Evolutionary conservation across 306 rosid genomes (phyloP).

Genomic region (Trifolium repens): DNA sequence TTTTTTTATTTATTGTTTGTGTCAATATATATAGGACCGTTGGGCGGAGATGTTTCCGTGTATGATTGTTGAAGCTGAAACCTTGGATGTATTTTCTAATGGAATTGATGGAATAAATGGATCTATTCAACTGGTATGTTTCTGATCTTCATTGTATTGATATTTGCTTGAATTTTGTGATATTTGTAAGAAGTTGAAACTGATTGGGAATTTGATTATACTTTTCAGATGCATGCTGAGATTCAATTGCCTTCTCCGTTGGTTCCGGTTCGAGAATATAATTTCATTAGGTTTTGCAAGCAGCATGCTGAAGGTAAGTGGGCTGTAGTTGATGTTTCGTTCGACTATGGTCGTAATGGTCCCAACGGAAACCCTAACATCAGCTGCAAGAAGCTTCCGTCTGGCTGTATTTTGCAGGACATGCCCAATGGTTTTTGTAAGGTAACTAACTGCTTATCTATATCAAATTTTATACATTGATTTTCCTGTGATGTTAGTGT

Average conservation of each 20-base stretch:
- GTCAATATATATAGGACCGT: slow-evolving; percentile 53
- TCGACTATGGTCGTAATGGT: slow-evolving; percentile 57
- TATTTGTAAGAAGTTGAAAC: background rate
- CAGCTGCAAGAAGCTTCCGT: slow-evolving; percentile 78
- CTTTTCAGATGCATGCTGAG: slow-evolving; percentile 79
- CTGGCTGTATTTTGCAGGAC: slow-evolving; percentile 83
- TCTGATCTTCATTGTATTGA: background rate
- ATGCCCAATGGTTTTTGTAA: slow-evolving; percentile 72
- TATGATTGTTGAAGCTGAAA: slow-evolving; percentile 62
- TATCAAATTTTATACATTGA: no score
- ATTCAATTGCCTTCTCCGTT: slow-evolving; percentile 81
- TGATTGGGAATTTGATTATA: slow-evolving; percentile 7
- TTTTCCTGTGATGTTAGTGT: no score
- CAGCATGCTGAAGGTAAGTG: slow-evolving; percentile 78
- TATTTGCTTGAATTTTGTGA: background rate
- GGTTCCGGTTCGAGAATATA: slow-evolving; percentile 70
- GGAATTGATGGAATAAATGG: slow-evolving; percentile 72
- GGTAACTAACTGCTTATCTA: slow-evolving; percentile 47
- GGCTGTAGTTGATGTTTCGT: slow-evolving; percentile 82
- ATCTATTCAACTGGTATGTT: slow-evolving; percentile 68
- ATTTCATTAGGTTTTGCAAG: slow-evolving; percentile 80
- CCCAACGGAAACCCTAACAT: slow-evolving; percentile 38
- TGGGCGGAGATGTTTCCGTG: slow-evolving; percentile 83
- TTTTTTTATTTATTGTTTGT: slow-evolving; percentile 28
- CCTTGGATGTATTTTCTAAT: background rate